Conservation (phyloP, 2,329 filamentous ascomycete genomes). For the Neoarthrinium moseri region DNA sequence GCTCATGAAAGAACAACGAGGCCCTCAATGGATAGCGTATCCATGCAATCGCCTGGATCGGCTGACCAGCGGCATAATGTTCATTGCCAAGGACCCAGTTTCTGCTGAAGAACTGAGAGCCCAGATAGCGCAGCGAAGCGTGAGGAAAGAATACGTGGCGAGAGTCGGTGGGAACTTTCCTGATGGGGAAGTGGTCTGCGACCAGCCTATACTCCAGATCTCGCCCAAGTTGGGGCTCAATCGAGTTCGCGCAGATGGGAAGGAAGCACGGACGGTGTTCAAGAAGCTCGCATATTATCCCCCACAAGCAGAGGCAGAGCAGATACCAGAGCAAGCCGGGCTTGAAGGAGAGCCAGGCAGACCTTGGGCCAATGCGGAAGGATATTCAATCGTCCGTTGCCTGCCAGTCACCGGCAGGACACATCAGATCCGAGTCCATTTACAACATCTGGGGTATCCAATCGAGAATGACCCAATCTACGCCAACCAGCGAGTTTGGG, state of each 20-base stretch:
- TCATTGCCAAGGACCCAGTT: slow-evolving; percentile 82
- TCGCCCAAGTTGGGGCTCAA: slow-evolving; percentile 95
- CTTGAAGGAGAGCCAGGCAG: slow-evolving; percentile 15
- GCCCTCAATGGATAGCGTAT: slow-evolving; percentile 52
- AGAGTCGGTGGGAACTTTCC: slow-evolving; percentile 90
- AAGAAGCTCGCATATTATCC: slow-evolving; percentile 91
- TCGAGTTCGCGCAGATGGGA: slow-evolving; percentile 89
- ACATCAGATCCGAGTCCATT: slow-evolving; percentile 90
- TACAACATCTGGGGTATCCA: slow-evolving; percentile 91
- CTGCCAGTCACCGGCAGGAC: slow-evolving; percentile 91
- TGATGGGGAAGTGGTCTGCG: slow-evolving; percentile 85
- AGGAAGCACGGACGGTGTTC: slow-evolving; percentile 87
- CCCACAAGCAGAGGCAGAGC: slow-evolving; percentile 21
- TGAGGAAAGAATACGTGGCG: slow-evolving; percentile 94
- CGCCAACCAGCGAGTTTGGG: slow-evolving; percentile 90
- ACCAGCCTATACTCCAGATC: slow-evolving; percentile 90
- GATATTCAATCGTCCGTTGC: slow-evolving; percentile 94
- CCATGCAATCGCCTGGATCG: slow-evolving; percentile 93
- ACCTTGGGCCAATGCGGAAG: slow-evolving; percentile 58
- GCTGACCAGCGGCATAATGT: slow-evolving; percentile 96
- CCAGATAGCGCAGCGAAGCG: slow-evolving; percentile 76
- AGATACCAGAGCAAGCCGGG: slow-evolving; percentile 11
- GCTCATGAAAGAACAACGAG: slow-evolving; percentile 80
- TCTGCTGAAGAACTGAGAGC: slow-evolving; percentile 75
- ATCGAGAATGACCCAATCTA: slow-evolving; percentile 99